Evolutionary conservation across 352 stramenopile species (phyloP), one percentile per base, ranked within the genome.

Genomic region (Phytophthora brassicae): DNA sequence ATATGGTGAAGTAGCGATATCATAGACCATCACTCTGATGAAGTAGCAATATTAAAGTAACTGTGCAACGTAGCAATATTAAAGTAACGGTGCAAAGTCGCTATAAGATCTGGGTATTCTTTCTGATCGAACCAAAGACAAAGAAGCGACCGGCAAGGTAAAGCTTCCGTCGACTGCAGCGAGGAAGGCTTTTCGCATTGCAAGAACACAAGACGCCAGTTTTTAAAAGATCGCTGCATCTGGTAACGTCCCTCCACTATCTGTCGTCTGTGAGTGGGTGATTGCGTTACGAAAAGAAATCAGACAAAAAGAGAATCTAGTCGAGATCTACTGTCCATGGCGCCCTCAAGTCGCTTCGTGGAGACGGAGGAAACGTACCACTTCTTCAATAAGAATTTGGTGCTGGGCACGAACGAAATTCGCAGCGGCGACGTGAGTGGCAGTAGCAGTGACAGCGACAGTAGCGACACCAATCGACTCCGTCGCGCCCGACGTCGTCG

Each of bases 301-400:
- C n/a, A n/a, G n/a, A n/a, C n/a, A 31, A 8, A 8, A 31, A 31
- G 26, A 31, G 26, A n/a, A n/a, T n/a, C n/a, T n/a, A n/a, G n/a
- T n/a, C n/a, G n/a, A n/a, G n/a, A n/a, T n/a, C n/a, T n/a, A n/a
- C n/a, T n/a, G n/a, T n/a, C 24, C 23, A 66, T 56, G 58, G 31
- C 42, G 41, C 53, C 53, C 39, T 12, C 39, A 13, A 61, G 53
- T 58, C 66, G 66, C 56, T 71, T 74, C 47, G 36, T 90, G 36
- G 76, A 87, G 55, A 79, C 73, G 49, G 72, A 85, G 22, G 81
- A 88, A 38, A 86, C 76, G 12, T 80, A 74, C 39, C 78, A 90
- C 51, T 90, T 87, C 61, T 90, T 88, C 68, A 86, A 81, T 35
- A 72, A 75, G 14, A 68, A 78, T 22, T 73, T 82, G 50, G 81